Conservation (phyloP, 2,329 filamentous ascomycete species). For the Allantophomopsis lycopodina region DNA sequence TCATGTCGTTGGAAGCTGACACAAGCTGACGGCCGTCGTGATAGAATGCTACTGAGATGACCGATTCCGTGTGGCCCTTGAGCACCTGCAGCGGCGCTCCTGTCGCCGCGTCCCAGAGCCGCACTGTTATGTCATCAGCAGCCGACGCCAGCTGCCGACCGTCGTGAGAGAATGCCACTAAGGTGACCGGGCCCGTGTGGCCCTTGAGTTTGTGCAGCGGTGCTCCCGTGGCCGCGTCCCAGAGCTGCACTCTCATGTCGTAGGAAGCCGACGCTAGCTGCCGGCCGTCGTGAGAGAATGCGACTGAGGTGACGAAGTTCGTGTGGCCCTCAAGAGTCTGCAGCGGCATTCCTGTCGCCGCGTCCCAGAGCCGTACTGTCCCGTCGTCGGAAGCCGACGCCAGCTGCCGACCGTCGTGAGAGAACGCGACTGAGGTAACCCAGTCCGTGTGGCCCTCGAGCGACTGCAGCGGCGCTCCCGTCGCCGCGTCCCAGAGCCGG, state of each 20-base stretch:
- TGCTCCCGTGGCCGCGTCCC: slow-evolving; percentile 48
- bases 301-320: slow-evolving; percentile 48
- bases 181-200: slow-evolving; percentile 86
- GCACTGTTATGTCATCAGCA: slow-evolving; percentile 78
- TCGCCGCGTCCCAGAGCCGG: slow-evolving; percentile 1
- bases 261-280: neutral
- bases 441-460: slow-evolving; percentile 2
- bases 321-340: slow-evolving; percentile 70
- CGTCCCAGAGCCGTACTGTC: slow-evolving; percentile 34
- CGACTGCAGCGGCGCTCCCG: neutral
- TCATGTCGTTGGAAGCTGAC: slow-evolving; percentile 1
- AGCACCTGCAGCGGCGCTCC: slow-evolving; percentile 1
- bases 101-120: slow-evolving; percentile 47
- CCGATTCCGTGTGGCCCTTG: slow-evolving; percentile 1
- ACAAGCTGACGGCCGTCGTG: neutral
- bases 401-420: neutral
- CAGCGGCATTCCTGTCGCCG: slow-evolving; percentile 69
- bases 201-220: slow-evolving; percentile 63
- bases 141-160: slow-evolving; percentile 78
- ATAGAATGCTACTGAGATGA: slow-evolving; percentile 1
- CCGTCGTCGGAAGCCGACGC: slow-evolving; percentile 1
- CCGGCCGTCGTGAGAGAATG: neutral
- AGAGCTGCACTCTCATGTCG: too few species aligned
- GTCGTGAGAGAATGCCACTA: slow-evolving; percentile 65
- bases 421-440: slow-evolving; percentile 2